Conservation (phyloP, 139 green algal genomes). For the Chlamydomonas sphaeroides region DNA sequence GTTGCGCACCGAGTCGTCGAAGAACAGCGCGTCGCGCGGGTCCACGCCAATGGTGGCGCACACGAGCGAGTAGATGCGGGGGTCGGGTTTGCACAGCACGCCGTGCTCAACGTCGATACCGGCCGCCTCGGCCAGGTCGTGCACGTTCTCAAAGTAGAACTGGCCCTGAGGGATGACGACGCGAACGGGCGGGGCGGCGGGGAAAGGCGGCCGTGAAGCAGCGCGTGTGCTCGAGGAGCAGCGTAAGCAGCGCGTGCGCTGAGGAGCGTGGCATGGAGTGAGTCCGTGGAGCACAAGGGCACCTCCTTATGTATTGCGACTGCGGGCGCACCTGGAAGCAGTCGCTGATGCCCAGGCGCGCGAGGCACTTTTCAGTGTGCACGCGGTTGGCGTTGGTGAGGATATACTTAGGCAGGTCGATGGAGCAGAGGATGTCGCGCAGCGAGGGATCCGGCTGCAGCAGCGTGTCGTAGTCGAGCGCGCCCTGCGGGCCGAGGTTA, state of each 20-base stretch:
- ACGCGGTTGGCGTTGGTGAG: slow-evolving; percentile 86
- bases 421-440: slow-evolving; percentile 54
- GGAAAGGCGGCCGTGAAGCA: background rate
- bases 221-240: background rate
- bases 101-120: slow-evolving; percentile 52
- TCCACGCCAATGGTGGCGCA: slow-evolving; percentile 56
- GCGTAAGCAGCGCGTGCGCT: no score
- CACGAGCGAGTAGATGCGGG: slow-evolving; percentile 66
- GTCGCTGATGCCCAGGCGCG: slow-evolving; percentile 72
- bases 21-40: slow-evolving; percentile 66
- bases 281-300: no score
- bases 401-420: slow-evolving; percentile 69
- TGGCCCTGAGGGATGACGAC: no score
- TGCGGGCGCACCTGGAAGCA: slow-evolving; percentile 72
- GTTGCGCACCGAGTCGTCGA: slow-evolving; percentile 85
- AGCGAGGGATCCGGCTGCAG: slow-evolving; percentile 60
- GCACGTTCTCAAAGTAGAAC: slow-evolving; percentile 81
- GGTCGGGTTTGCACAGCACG: slow-evolving; percentile 83
- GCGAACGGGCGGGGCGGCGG: background rate
- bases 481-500: background rate
- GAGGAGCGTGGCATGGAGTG: no score
- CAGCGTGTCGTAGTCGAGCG: slow-evolving; percentile 71
- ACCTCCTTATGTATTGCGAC: no score
- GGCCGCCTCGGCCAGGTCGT: slow-evolving; percentile 49
- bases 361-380: slow-evolving; percentile 76